Conservation (phyloP, 2,329 filamentous ascomycete genomes). For the Aulographum hederae region DNA sequence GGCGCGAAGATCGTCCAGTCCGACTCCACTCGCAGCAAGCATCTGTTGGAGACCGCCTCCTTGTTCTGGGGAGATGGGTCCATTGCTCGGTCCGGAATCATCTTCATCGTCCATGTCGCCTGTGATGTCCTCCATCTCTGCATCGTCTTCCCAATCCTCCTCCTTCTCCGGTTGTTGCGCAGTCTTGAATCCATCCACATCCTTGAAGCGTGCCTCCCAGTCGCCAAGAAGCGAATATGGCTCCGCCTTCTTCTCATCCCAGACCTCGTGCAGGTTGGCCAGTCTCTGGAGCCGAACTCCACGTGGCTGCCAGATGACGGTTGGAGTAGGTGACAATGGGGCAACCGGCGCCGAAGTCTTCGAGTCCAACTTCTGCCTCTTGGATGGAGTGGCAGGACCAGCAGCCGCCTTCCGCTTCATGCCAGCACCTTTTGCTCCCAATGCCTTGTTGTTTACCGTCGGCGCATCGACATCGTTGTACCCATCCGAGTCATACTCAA, state of each 20-base stretch:
- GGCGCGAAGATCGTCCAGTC: conserved; percentile 3
- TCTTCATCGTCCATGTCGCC: not conserved
- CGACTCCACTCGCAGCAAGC: no score
- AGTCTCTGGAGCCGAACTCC: not conserved
- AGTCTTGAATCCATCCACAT: not conserved
- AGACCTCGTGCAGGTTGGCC: not conserved
- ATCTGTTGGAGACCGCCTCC: not conserved
- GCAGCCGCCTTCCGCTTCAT: not conserved
- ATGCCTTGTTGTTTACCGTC: conserved; percentile 7
- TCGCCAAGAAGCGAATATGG: no score
- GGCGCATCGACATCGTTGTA: conserved; percentile 18
- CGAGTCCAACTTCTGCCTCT: conserved; percentile 3
- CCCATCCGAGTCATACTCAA: conserved; percentile 28
- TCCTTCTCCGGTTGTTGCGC: not conserved
- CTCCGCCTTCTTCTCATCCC: no score
- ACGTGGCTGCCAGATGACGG: not conserved
- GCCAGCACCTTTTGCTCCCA: conserved; percentile 4
- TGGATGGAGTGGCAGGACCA: not conserved
- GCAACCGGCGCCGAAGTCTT: not conserved
- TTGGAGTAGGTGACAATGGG: not conserved
- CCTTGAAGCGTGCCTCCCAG: no score
- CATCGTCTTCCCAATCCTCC: not conserved
- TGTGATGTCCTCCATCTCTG: not conserved
- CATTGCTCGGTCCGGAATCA: not conserved
- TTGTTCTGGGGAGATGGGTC: not conserved